Percentiles rank a stretch among this genome's conserved stretches.
Evolutionary conservation across 257 asterid genomes (phyloP).

Genomic region (Rehmannia glutinosa): DNA sequence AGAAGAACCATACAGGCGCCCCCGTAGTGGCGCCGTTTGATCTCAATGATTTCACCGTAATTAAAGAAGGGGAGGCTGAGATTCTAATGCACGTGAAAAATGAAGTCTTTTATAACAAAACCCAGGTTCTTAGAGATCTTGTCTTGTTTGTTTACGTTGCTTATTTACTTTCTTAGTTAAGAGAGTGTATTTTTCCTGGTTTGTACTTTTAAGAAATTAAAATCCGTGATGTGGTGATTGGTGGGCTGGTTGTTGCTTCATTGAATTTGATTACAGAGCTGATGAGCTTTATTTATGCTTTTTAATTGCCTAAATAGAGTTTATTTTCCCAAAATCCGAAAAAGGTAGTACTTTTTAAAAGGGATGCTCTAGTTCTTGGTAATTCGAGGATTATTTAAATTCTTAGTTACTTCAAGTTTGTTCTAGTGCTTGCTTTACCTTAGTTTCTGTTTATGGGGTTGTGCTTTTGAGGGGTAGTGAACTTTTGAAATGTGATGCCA

Average conservation of each 20-base stretch:
- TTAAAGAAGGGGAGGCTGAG: slow-evolving; percentile 97
- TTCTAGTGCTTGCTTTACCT: background rate
- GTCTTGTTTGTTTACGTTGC: background rate
- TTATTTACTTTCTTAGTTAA: background rate
- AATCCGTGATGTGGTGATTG: background rate
- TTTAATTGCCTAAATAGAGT: background rate
- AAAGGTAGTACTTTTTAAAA: background rate
- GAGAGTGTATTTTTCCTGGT: background rate
- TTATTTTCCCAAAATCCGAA: background rate
- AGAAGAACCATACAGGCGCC: slow-evolving; percentile 23
- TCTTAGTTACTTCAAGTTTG: background rate
- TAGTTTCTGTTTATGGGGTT: background rate
- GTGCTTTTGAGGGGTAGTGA: background rate
- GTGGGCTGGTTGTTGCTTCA: background rate
- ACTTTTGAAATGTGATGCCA: slow-evolving; percentile 29
- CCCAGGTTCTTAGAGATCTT: slow-evolving; percentile 55
- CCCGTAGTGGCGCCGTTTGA: slow-evolving; percentile 40
- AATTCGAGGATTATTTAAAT: background rate
- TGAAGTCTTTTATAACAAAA: slow-evolving; percentile 82
- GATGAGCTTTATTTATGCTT: too few species aligned
- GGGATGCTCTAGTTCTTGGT: slow-evolving; percentile 3
- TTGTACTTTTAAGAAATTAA: background rate
- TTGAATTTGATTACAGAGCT: slow-evolving; percentile 6
- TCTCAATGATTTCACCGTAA: slow-evolving; percentile 55
- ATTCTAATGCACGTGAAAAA: slow-evolving; percentile 85